Evolutionary conservation across 2,329 filamentous ascomycete genomes (phyloP), one percentile per base, ranked within the genome.

Genomic region (Whalleya microplaca): DNA sequence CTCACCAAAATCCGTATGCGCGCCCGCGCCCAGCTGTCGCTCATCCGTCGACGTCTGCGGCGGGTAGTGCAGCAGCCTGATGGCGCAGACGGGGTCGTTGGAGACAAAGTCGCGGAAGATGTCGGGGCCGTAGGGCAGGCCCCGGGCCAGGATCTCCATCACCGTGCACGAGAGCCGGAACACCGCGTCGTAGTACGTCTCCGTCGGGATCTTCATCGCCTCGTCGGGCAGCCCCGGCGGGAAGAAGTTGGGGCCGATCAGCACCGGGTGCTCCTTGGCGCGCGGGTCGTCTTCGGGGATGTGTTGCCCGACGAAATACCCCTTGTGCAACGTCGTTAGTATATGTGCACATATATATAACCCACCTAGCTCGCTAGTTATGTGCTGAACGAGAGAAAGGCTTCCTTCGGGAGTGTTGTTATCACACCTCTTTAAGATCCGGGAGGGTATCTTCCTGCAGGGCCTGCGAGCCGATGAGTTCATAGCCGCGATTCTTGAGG

Each of bases 401-500:
- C n/a, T n/a, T n/a, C n/a, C n/a, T n/a, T n/a, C n/a, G n/a, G n/a
- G n/a, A n/a, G 12, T 8, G n/a, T 20, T 6, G 9, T 8, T 19
- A 53, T 53, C 53, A 12, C 57, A 70, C 64, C 64, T 65, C 62
- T 40, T 64, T 64, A 2, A 61, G 53, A 29, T 64, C 62, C 4
- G 78, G 78, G 23, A 73, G 69, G 3, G 73, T 71, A 14, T 72
- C 75, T 12, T 73, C 70, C 60, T 82, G 78, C 9, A 80, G 67
- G 2, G 73, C 75, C 58, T 82, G 78, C 2, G 73, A 75, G 5
- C 75, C 71, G 2, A 81, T 68, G 43, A 78, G 69, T 61, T 83
- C 80, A 61, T 83, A 83, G 19, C 80, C 80, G 46, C 80, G 72
- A 61, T 80, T 77, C 23, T 66, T 70, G 12, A 64, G 50, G 65